A percentile compares a stretch with the other conserved stretches of the same genome.
Conservation (phyloP, 208 protist genomes). For the Leptomonas seymouri region DNA sequence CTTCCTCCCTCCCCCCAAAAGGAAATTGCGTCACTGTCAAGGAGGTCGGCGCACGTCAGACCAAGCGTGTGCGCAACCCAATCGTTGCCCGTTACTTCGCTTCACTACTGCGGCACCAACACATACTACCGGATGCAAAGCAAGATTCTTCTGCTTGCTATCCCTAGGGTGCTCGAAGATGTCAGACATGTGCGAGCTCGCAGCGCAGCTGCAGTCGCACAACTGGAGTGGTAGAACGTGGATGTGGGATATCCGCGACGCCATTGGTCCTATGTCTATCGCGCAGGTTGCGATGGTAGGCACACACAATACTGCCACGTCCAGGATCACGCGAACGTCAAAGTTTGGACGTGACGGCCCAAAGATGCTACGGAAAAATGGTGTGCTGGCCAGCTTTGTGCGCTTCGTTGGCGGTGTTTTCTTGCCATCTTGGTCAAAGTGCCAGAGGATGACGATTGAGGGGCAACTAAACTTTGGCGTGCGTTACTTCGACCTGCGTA, state of each 20-base stretch:
- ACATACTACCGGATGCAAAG: too few species aligned
- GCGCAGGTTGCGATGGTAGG: constrained; percentile 43
- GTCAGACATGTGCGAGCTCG: neutral
- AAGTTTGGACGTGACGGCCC: constrained; percentile 48
- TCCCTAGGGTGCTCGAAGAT: neutral
- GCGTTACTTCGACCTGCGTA: constrained; percentile 55
- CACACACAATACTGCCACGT: constrained; percentile 57
- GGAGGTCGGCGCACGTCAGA: too few species aligned
- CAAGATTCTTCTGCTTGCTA: too few species aligned
- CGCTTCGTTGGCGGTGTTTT: constrained; percentile 31
- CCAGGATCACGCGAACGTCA: constrained; percentile 28
- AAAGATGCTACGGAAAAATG: constrained; percentile 13
- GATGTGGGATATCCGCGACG: constrained; percentile 46
- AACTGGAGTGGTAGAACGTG: constrained; percentile 27
- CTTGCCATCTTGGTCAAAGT: constrained; percentile 42
- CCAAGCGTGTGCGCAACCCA: too few species aligned
- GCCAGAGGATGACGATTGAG: constrained; percentile 44
- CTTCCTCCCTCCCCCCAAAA: too few species aligned
- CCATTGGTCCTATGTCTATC: constrained; percentile 34
- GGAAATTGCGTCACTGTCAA: too few species aligned
- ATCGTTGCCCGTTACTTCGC: too few species aligned
- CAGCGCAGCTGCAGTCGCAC: constrained; percentile 1
- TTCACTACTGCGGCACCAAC: too few species aligned
- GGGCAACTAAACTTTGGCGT: constrained; percentile 57
- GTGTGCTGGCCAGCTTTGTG: constrained; percentile 14